Conservation (phyloP, 306 rosid genomes). For the Medicago lupulina region DNA sequence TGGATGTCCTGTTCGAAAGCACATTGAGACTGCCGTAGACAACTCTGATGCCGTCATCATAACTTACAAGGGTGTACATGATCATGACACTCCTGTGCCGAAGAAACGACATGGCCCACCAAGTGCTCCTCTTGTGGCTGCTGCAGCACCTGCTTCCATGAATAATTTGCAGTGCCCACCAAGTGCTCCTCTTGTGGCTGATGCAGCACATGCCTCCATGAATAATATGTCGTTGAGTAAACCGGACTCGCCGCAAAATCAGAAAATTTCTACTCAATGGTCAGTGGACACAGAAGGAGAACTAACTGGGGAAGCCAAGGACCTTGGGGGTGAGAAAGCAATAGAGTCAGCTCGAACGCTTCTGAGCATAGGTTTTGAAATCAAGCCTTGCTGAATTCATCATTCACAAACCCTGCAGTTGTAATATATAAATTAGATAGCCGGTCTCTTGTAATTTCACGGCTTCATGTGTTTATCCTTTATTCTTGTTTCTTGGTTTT, state of each 20-base stretch:
- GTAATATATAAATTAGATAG: conserved; percentile 55
- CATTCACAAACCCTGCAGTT: conserved; percentile 42
- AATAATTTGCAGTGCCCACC: conserved; percentile 71
- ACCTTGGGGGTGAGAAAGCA: conserved; percentile 97
- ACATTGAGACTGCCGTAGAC: conserved; percentile 81
- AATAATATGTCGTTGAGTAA: conserved; percentile 55
- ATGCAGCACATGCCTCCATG: conserved; percentile 79
- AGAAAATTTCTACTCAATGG: conserved; percentile 67
- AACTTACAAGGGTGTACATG: conserved; percentile 93
- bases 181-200: conserved; percentile 82
- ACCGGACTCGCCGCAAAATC: conserved; percentile 49
- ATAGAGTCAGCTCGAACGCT: conserved; percentile 97
- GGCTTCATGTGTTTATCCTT: conserved; percentile 29
- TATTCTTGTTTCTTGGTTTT: conserved; percentile 15
- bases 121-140: conserved; percentile 83
- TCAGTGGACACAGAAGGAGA: conserved; percentile 91
- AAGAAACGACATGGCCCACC: conserved; percentile 91
- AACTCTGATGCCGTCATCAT: conserved; percentile 71
- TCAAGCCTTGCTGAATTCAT: conserved; percentile 84
- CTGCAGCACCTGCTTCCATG: conserved; percentile 80
- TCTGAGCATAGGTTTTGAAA: conserved; percentile 97
- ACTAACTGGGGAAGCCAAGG: conserved; percentile 89
- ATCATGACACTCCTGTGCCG: conserved; percentile 95
- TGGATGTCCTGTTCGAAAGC: conserved; percentile 97
- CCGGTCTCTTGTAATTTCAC: conserved; percentile 54